A percentile compares a stretch with the other conserved stretches of the same genome.
Conservation (phyloP, 1,284 basidiomycete species). For the Leccinum fallax region DNA sequence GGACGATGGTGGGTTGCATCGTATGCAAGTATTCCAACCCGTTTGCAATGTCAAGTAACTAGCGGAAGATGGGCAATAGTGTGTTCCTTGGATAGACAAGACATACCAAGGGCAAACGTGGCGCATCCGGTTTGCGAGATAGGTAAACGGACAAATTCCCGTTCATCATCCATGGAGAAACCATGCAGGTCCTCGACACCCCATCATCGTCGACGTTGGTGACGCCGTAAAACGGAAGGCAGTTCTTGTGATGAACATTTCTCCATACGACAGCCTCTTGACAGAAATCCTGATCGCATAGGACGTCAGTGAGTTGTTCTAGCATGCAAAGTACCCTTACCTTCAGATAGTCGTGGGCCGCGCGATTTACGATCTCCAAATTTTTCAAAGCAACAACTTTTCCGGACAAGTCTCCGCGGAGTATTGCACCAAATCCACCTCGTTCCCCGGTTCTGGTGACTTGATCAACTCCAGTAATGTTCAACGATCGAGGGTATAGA, state of each 20-base stretch:
- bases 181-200: slow-evolving; percentile 21
- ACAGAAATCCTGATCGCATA: slow-evolving; percentile 24
- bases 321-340: slow-evolving; percentile 3
- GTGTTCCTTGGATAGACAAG: background rate
- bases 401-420: slow-evolving; percentile 22
- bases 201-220: slow-evolving; percentile 11
- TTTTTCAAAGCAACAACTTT: slow-evolving; percentile 32
- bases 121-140: slow-evolving; percentile 30
- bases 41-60: slow-evolving; percentile 44
- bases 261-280: slow-evolving; percentile 34
- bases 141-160: slow-evolving; percentile 43
- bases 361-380: slow-evolving; percentile 15
- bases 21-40: slow-evolving; percentile 46
- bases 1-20: slow-evolving; percentile 43
- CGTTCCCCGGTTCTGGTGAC: slow-evolving; percentile 10
- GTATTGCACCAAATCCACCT: slow-evolving; percentile 32
- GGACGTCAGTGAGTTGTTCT: slow-evolving; percentile 5
- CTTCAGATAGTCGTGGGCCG: slow-evolving; percentile 23
- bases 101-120: slow-evolving; percentile 40
- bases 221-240: slow-evolving; percentile 35
- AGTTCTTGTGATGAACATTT: slow-evolving; percentile 30
- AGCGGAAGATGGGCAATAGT: slow-evolving; percentile 1
- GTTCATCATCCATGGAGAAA: slow-evolving; percentile 39
- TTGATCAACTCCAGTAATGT: slow-evolving; percentile 24
- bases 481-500: slow-evolving; percentile 26